A percentile compares a stretch with the other conserved stretches of the same genome.
Evolutionary conservation across 1,139 yeast species (phyloP).

Genomic region (Eremothecium cymbalariae): DNA sequence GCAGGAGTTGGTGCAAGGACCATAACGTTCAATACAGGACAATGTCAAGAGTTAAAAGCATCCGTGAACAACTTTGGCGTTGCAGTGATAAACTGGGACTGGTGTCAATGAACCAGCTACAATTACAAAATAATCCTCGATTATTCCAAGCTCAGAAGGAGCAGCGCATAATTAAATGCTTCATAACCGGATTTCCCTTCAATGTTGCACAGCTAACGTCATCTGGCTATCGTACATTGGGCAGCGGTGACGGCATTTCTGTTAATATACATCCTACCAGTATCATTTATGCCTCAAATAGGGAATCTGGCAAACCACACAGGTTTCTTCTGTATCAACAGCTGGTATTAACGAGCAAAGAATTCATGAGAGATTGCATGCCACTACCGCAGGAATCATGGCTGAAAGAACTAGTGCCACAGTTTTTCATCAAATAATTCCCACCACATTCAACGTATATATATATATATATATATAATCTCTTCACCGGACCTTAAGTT

Average conservation of each 20-base stretch:
- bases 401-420: conserved; percentile 60
- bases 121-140: conserved; percentile 13
- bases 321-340: conserved; percentile 72
- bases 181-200: conserved; percentile 77
- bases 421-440: no score
- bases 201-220: conserved; percentile 64
- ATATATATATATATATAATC: no score
- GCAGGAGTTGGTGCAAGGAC: conserved; percentile 82
- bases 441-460: no score
- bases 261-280: conserved; percentile 77
- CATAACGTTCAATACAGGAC: conserved; percentile 72
- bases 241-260: conserved; percentile 29
- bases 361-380: conserved; percentile 82
- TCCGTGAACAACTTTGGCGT: conserved; percentile 59
- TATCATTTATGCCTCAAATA: conserved; percentile 19
- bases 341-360: conserved; percentile 76
- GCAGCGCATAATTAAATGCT: conserved; percentile 50
- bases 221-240: conserved; percentile 52
- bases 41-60: conserved; percentile 59
- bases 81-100: conserved; percentile 56
- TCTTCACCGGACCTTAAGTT: no score
- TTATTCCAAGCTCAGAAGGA: conserved; percentile 22
- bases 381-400: conserved; percentile 54
- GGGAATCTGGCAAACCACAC: conserved; percentile 51
- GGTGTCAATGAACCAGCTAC: conserved; percentile 18